Conservation (phyloP, 2,329 filamentous ascomycete genomes). For the Exophiala sideris region DNA sequence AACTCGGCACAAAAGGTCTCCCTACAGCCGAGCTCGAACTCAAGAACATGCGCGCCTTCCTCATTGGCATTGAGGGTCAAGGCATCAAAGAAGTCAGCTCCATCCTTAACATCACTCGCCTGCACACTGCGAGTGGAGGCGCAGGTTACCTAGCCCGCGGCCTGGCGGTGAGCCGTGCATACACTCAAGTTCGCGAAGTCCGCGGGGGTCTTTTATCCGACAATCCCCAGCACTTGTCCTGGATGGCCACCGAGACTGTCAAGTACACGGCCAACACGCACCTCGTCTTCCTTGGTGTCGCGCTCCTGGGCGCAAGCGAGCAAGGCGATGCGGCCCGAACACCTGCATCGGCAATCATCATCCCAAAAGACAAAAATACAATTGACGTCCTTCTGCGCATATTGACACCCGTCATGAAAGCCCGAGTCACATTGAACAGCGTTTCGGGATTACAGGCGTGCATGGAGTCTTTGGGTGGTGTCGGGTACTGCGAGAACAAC, state of each 20-base stretch:
- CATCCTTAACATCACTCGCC: slow-evolving; percentile 63
- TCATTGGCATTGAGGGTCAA: slow-evolving; percentile 63
- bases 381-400: slow-evolving; percentile 32
- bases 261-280: slow-evolving; percentile 25
- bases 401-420: slow-evolving; percentile 36
- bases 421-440: slow-evolving; percentile 23
- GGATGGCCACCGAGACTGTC: slow-evolving; percentile 31
- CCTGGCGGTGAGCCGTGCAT: slow-evolving; percentile 40
- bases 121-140: slow-evolving; percentile 41
- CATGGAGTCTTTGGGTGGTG: slow-evolving; percentile 35
- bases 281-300: slow-evolving; percentile 29
- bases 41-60: slow-evolving; percentile 59
- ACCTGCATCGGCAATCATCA: slow-evolving; percentile 7
- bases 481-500: slow-evolving; percentile 34
- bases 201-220: slow-evolving; percentile 38
- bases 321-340: slow-evolving; percentile 18
- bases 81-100: slow-evolving; percentile 67
- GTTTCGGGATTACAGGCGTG: slow-evolving; percentile 25
- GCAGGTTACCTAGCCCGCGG: slow-evolving; percentile 39
- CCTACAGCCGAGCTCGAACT: slow-evolving; percentile 71
- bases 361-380: slow-evolving; percentile 25
- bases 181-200: slow-evolving; percentile 39
- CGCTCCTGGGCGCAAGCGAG: slow-evolving; percentile 36
- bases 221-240: slow-evolving; percentile 38
- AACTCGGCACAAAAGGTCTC: slow-evolving; percentile 66